Evolutionary conservation across 148 eudicot species (phyloP), one percentile per base, ranked within the genome.

Genomic region (Drosera capensis): DNA sequence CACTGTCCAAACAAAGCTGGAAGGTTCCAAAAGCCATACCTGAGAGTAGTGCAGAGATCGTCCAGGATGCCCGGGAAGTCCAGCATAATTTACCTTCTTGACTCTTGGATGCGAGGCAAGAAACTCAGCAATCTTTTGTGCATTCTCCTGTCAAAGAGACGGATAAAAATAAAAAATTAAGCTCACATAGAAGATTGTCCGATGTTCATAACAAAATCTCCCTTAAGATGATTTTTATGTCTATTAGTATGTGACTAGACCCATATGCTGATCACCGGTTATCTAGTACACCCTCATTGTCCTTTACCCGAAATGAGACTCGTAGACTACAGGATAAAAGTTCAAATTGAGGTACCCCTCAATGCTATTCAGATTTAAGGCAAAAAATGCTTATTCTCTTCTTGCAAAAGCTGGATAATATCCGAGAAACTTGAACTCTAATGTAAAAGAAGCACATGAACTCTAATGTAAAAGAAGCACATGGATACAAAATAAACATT

Each of bases 91-190:
- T 46, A 92, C 99, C 70, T 49, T 74, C 64, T 59, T 79, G 44
- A 92, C 94, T 45, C 70, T 69, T 9, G 99, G 90, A 72, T 92
- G 95, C 25, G 73, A 54, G n/a, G 95, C 43, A 25, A 92, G 86
- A 70, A 85, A 92, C 48, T 92, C 99, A 17, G 99, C 95, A 43
- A 92, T 85, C 55, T 82, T 92, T 52, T 92, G 80, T 21, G 99
- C 95, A 71, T 85, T 92, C 6, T 81, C 94, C 99, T 92, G 76
- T 50, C 48, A 30, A 54, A 49, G 35, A 20, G 17, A 47, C 38
- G 48, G 14, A 46, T 13, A 45, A 25, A 17, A 5, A 22, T 25
- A 24, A 21, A 19, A 39, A 14, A 23, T 2, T 26, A 21, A 23
- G 19, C 7, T 14, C 16, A 37, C 13, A 14, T 3, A 30, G 43